Evolutionary conservation across 2,329 filamentous ascomycete genomes (phyloP).

Genomic region (Beauveria sp.): DNA sequence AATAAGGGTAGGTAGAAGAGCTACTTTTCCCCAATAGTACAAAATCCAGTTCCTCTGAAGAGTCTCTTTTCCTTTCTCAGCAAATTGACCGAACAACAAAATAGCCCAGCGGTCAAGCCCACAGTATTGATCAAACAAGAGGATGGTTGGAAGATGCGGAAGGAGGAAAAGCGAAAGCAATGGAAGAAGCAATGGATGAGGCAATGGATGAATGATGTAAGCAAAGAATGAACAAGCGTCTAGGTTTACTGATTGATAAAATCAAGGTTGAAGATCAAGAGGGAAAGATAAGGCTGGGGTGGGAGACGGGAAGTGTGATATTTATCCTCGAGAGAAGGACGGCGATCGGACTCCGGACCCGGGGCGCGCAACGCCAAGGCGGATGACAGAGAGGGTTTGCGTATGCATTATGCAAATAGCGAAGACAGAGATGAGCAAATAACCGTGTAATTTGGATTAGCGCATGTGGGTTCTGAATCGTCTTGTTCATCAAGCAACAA

Average conservation of each 20-base stretch:
- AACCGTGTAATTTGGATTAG: constrained; percentile 8
- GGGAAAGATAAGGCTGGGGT: background rate
- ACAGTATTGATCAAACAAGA: background rate
- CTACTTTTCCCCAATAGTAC: constrained; percentile 12
- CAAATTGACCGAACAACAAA: background rate
- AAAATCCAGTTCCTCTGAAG: background rate
- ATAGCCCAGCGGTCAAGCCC: background rate
- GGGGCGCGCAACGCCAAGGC: constrained; percentile 1
- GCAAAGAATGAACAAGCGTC: background rate
- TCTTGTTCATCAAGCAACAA: background rate
- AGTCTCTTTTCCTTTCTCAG: background rate
- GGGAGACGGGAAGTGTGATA: background rate
- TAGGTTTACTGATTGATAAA: background rate
- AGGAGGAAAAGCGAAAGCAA: background rate
- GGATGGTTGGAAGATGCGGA: background rate
- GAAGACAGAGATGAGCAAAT: background rate
- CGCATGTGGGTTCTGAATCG: constrained; percentile 8
- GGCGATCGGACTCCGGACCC: constrained; percentile 5
- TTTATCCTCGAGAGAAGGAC: constrained; percentile 5
- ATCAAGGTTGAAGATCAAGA: background rate
- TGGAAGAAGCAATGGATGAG: background rate
- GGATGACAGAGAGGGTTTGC: background rate
- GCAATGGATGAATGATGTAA: background rate
- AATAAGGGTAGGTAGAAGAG: constrained; percentile 18
- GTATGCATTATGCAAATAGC: constrained; percentile 7